Base-by-base conservation (phyloP, 164 flowering plant species). In the Stephania yunnanensis region DNA sequence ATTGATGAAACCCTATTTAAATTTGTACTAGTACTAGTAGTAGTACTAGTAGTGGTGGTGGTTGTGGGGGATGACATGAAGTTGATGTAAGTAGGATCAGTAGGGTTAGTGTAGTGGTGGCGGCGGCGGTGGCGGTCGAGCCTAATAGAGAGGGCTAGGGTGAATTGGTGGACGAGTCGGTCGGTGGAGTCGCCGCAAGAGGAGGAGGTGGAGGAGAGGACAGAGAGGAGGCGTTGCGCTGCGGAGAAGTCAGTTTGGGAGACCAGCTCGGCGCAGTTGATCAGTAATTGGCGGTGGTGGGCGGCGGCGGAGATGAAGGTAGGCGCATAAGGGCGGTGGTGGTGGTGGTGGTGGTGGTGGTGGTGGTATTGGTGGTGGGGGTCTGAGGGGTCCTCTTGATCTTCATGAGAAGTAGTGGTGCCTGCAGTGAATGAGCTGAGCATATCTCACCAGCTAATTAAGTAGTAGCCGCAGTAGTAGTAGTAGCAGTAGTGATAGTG, bases 181-280 rank as follows among this genome's bases (percentile, higher is more conserved):
- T 91, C 90, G 8, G 88, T 85, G 75, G 98, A 89, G 76, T 95
- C 98, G 4, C 95, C 95, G 68, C 74, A 84, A 25, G 95, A 92
- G 11, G 96, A 87, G 30, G 95, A 85, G 76, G 78, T 81, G 74
- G 91, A 22, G 12, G 89, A 86, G 45, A 92, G 83, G 68, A 87
- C 71, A 74, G 92, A 80, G 77, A 92, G 71, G 19, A 92, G 83
- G 46, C 85, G 87, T 48, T 80, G 82, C 1, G 97, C 98, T 0
- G 94, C 81, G 44, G 87, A n/a, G 83, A 82, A 86, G 71, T 95
- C 92, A 7, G 89, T 79, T 19, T 82, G 87, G 8, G 93, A 84
- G 44, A 94, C 70, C 42, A 90, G 89, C 72, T 91, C 95, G 0
- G 95, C 97, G 74, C 93, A 87, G 45, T 77, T 85, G 29, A 89